phyloP scores from a whole-genome alignment of 78 protist species.

The Bodo saltans region DNA sequence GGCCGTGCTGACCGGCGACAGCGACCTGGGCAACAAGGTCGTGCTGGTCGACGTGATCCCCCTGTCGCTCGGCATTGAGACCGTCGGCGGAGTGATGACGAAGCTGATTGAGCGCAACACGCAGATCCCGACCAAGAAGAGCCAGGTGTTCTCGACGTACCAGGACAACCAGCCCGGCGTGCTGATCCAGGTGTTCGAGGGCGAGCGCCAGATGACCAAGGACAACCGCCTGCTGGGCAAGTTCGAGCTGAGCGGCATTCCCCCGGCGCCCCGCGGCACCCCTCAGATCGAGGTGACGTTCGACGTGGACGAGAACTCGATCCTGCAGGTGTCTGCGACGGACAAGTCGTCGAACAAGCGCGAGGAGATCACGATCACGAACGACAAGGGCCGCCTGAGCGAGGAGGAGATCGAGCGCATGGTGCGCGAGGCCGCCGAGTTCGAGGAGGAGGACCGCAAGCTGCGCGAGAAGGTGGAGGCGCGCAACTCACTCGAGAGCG shows the following conservation, averaged over 20 bases:
- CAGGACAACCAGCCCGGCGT: conserved; percentile 76
- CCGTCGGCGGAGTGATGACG: conserved; percentile 94
- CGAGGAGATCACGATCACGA: conserved; percentile 85
- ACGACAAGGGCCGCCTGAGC: conserved; percentile 86
- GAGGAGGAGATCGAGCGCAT: conserved; percentile 90
- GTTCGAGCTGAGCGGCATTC: conserved; percentile 72
- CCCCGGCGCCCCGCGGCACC: conserved; percentile 78
- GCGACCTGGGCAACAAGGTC: conserved; percentile 50
- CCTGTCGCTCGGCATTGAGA: conserved; percentile 95
- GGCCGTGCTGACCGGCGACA: conserved; percentile 84
- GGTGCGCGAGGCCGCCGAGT: conserved; percentile 88
- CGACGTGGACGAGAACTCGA: conserved; percentile 87
- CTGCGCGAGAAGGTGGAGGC: conserved; percentile 73
- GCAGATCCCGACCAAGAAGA: conserved; percentile 91
- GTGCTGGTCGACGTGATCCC: conserved; percentile 90
- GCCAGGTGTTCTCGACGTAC: conserved; percentile 92
- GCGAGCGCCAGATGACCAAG: conserved; percentile 43
- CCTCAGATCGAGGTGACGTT: conserved; percentile 79
- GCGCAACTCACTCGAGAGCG: conserved; percentile 33
- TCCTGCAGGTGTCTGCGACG: conserved; percentile 86
- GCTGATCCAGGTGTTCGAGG: conserved; percentile 47
- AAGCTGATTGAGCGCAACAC: conserved; percentile 85
- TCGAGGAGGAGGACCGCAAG: conserved; percentile 78
- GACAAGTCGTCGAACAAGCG: conserved; percentile 84
- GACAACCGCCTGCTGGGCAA: conserved; percentile 44